Conservation (phyloP, 192 early-diverging fungal genomes). For the Mortierella hygrophila region DNA sequence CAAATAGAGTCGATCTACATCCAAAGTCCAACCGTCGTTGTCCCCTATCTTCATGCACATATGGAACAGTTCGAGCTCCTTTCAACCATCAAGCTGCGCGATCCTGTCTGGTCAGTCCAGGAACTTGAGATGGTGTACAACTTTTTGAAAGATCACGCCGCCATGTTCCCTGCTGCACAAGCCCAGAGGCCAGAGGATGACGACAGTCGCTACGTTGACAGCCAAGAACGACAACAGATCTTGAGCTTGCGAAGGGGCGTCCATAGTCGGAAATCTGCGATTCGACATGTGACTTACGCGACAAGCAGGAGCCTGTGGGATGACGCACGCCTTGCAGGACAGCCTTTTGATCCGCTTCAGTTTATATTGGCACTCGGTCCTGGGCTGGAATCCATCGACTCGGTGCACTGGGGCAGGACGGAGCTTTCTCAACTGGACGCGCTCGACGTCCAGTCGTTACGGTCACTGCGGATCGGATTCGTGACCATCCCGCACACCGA, state of each 20-base stretch:
- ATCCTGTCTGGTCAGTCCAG: conserved; percentile 23
- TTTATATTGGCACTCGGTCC: conserved; percentile 30
- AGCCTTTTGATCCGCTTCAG: conserved; percentile 28
- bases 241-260: background rate
- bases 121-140: conserved; percentile 26
- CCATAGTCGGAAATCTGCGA: conserved; percentile 8
- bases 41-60: conserved; percentile 19
- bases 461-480: conserved; percentile 14
- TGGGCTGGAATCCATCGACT: conserved; percentile 29
- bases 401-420: conserved; percentile 21
- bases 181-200: background rate
- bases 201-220: background rate
- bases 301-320: conserved; percentile 21
- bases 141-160: conserved; percentile 23
- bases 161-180: conserved; percentile 12
- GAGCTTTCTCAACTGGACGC: conserved; percentile 11
- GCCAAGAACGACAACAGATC: background rate
- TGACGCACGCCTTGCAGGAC: background rate
- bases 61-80: conserved; percentile 18
- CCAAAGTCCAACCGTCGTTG: background rate
- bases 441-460: conserved; percentile 19
- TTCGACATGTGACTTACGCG: conserved; percentile 27
- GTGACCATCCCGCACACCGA: conserved; percentile 9
- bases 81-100: conserved; percentile 20
- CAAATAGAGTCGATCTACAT: conserved; percentile 28